These are phyloP conservation scores for Lojkania enalia DNA, from an alignment of 2,329 filamentous ascomycete species.

Conservation along the genomic window DNA sequence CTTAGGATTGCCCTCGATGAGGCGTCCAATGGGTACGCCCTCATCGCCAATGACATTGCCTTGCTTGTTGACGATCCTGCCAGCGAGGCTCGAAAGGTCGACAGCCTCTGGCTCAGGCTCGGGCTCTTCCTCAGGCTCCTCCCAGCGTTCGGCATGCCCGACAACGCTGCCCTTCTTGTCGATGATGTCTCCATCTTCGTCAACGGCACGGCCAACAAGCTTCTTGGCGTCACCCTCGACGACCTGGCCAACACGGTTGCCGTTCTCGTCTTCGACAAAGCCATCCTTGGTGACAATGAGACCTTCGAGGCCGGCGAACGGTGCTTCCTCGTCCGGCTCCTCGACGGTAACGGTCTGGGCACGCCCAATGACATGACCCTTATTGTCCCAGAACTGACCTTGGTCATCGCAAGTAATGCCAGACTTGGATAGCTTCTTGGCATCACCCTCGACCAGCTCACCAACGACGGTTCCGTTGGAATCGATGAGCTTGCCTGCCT, in stretches of 20 bases:
- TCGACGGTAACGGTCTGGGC: constrained; percentile 53
- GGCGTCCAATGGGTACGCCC: constrained; percentile 60
- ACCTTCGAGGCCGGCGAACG: constrained; percentile 56
- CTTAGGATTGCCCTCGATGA: constrained; percentile 68
- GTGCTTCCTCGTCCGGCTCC: constrained; percentile 52
- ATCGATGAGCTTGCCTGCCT: constrained; percentile 55
- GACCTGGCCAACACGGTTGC: constrained; percentile 54
- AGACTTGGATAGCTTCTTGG: constrained; percentile 57
- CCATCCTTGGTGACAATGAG: constrained; percentile 55
- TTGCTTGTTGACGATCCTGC: constrained; percentile 55
- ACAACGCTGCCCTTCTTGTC: constrained; percentile 58
- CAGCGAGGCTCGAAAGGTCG: constrained; percentile 52
- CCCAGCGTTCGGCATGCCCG: constrained; percentile 57
- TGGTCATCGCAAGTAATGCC: constrained; percentile 50
- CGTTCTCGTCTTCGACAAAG: constrained; percentile 55
- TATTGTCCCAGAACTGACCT: constrained; percentile 59
- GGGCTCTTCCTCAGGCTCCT: constrained; percentile 66
- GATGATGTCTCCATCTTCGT: constrained; percentile 57
- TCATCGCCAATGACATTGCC: constrained; percentile 56
- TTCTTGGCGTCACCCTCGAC: constrained; percentile 57
- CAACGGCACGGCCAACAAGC: constrained; percentile 54
- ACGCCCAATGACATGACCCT: constrained; percentile 56
- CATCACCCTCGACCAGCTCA: constrained; percentile 55
- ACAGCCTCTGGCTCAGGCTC: constrained; percentile 48
- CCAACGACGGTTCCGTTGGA: constrained; percentile 52